Evolutionary conservation across 345 rosid species (phyloP).

Genomic region (Chamaenerion angustifolium): DNA sequence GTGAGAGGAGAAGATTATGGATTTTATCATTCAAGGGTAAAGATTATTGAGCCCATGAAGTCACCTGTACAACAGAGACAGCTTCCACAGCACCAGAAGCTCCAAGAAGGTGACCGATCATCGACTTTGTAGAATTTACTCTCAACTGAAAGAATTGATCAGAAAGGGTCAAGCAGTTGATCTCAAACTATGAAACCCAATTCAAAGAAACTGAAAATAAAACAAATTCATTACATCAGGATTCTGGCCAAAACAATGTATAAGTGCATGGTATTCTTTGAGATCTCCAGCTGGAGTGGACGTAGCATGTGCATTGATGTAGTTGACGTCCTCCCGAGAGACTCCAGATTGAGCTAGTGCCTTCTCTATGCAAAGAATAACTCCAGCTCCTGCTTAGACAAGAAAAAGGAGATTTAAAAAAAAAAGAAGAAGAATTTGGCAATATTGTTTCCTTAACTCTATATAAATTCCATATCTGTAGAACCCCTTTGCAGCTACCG

Average conservation of each 20-base stretch:
- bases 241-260: slow-evolving; percentile 30
- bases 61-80: slow-evolving; percentile 25
- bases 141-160: slow-evolving; percentile 16
- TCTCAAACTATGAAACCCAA: neutral
- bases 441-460: neutral
- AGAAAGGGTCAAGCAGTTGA: neutral
- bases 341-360: slow-evolving; percentile 37
- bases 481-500: no score
- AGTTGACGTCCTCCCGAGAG: slow-evolving; percentile 39
- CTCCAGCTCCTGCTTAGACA: slow-evolving; percentile 26
- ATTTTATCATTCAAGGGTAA: no score
- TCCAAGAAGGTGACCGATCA: slow-evolving; percentile 34
- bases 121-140: slow-evolving; percentile 33
- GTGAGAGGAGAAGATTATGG: no score
- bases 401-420: neutral
- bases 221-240: slow-evolving; percentile 17
- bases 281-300: slow-evolving; percentile 41
- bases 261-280: slow-evolving; percentile 35
- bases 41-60: no score
- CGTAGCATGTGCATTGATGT: slow-evolving; percentile 53
- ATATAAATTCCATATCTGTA: neutral
- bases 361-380: slow-evolving; percentile 37
- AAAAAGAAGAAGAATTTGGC: no score
- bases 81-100: slow-evolving; percentile 38
- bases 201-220: neutral